Conservation (phyloP, 2,329 filamentous ascomycete genomes). For the Neobulgaria alba region DNA sequence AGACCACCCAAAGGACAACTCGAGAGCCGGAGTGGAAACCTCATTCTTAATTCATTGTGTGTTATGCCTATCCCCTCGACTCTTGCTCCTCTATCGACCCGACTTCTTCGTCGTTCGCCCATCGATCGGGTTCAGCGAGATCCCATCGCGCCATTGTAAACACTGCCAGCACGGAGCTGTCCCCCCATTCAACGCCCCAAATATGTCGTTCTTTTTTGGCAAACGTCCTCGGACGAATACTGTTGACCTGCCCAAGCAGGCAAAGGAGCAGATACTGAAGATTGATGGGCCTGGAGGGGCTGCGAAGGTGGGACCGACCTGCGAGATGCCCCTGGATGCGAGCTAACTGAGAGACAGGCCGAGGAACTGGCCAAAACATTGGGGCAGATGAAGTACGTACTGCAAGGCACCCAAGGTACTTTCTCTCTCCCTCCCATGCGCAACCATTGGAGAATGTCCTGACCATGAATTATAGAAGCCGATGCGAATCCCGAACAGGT, state of each 20-base stretch:
- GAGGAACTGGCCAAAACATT: conserved; percentile 85
- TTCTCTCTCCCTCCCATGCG: conserved; percentile 4
- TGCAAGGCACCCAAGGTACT: conserved; percentile 87
- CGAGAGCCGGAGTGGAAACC: no score
- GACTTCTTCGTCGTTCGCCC: neutral
- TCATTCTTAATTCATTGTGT: no score
- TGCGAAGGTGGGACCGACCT: conserved; percentile 40
- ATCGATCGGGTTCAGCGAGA: no score
- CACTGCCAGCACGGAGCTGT: conserved; percentile 8
- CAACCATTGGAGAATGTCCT: conserved; percentile 1
- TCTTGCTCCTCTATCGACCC: no score
- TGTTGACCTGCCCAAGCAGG: conserved; percentile 40
- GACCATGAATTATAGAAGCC: conserved; percentile 49
- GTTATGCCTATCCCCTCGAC: no score
- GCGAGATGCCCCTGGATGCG: conserved; percentile 1
- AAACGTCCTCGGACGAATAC: conserved; percentile 53
- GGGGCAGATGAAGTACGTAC: conserved; percentile 80
- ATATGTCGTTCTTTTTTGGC: conserved; percentile 64
- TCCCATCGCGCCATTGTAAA: conserved; percentile 10
- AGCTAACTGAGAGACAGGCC: conserved; percentile 42
- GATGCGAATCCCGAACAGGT: conserved; percentile 84
- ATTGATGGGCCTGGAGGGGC: conserved; percentile 48
- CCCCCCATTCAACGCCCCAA: conserved; percentile 2
- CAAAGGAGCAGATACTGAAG: conserved; percentile 54
- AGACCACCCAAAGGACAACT: no score